Conservation (phyloP, 2,329 filamentous ascomycete genomes). For the Berkeleyomyces rouxiae region DNA sequence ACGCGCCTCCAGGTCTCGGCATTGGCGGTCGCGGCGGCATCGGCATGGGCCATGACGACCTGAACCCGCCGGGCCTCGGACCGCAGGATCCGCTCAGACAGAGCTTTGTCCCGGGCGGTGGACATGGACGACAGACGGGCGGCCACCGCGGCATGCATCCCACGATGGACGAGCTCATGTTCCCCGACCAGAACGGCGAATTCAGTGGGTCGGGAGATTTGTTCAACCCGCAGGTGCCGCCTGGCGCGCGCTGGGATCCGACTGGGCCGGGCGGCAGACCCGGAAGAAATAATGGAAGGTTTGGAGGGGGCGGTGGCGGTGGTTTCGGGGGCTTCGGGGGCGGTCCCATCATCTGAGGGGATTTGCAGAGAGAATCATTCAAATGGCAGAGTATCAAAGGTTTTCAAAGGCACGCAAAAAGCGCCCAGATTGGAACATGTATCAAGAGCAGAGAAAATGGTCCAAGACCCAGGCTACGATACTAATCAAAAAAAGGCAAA, state of each 20-base stretch:
- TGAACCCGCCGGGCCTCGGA: constrained; percentile 74
- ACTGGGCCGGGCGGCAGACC: constrained; percentile 42
- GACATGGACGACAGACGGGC: constrained; percentile 26
- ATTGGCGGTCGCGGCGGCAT: constrained; percentile 37
- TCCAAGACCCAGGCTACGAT: too few species aligned
- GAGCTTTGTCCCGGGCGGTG: constrained; percentile 45
- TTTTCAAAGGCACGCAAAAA: too few species aligned
- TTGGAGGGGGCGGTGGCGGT: constrained; percentile 20
- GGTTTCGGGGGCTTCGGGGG: constrained; percentile 18
- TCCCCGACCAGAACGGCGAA: constrained; percentile 68
- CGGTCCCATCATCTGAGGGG: constrained; percentile 18
- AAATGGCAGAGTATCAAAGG: too few species aligned
- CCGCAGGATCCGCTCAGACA: constrained; percentile 67
- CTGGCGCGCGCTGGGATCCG: constrained; percentile 84
- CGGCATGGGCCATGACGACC: constrained; percentile 67
- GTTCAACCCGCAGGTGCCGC: constrained; percentile 49
- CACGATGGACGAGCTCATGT: constrained; percentile 87
- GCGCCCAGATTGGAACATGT: too few species aligned
- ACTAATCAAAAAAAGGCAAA: too few species aligned
- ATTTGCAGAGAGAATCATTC: too few species aligned
- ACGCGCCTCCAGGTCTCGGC: not conserved
- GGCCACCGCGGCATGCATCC: constrained; percentile 67
- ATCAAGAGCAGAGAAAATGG: too few species aligned
- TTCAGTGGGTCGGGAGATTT: constrained; percentile 25
- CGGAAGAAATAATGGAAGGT: constrained; percentile 21